phyloP scores from a whole-genome alignment of 2,329 filamentous ascomycete genomes.

The Beauveria rudraprayagi region DNA sequence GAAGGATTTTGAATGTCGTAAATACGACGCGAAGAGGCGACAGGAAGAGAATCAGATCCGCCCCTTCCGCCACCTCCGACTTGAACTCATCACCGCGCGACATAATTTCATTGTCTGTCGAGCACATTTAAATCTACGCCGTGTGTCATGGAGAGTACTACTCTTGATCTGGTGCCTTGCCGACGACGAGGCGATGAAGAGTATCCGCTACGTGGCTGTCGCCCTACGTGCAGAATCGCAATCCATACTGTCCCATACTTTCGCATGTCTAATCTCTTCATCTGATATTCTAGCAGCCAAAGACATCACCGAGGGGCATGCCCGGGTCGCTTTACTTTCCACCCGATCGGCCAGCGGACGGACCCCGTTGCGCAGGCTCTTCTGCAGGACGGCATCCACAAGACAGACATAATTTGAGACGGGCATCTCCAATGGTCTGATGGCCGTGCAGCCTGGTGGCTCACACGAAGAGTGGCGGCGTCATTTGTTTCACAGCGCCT shows the following conservation, averaged over 20 bases:
- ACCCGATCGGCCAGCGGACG: slow-evolving; percentile 15
- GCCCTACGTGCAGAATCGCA: neutral
- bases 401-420: slow-evolving; percentile 16
- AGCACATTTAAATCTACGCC: neutral
- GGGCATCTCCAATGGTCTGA: slow-evolving; percentile 16
- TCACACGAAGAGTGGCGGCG: slow-evolving; percentile 13
- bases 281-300: neutral
- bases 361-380: slow-evolving; percentile 12
- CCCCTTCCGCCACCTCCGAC: too few relatives aligned
- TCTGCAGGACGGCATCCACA: slow-evolving; percentile 13
- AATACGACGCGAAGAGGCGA: too few relatives aligned
- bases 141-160: neutral
- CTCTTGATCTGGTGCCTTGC: neutral
- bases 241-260: neutral
- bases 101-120: too few relatives aligned
- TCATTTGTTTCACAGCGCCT: neutral
- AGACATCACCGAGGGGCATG: slow-evolving; percentile 4
- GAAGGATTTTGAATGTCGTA: too few relatives aligned
- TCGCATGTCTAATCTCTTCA: slow-evolving; percentile 5
- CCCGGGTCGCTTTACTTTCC: slow-evolving; percentile 16
- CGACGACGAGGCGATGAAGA: neutral
- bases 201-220: neutral
- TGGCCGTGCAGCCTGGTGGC: slow-evolving; percentile 11
- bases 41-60: too few relatives aligned
- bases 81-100: too few relatives aligned